Evolutionary conservation across 345 rosid genomes (phyloP).

Genomic region (Syzygium aqueum): DNA sequence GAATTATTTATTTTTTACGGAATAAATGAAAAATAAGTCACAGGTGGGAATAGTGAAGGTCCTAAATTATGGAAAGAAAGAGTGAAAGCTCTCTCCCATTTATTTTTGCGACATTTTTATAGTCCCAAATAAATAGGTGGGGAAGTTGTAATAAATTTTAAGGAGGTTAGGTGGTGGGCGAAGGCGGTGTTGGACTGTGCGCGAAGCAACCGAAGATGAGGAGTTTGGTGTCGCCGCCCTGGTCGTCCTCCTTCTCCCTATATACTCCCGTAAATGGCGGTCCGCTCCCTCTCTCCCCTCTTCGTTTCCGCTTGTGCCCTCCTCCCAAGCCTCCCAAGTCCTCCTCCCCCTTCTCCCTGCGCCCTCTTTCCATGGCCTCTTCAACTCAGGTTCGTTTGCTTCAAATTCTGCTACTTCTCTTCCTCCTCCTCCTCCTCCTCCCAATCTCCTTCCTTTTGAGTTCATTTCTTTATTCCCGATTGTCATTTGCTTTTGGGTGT

Average conservation of each 20-base stretch:
- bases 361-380: conserved; percentile 57
- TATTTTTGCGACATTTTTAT: neutral
- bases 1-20: too few species aligned
- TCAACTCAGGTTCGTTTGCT: conserved; percentile 40
- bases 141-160: neutral
- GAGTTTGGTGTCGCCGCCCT: conserved; percentile 14
- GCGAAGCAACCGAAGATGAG: conserved; percentile 10
- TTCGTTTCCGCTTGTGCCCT: conserved; percentile 13
- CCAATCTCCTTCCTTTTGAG: neutral
- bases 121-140: neutral
- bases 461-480: neutral
- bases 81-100: neutral
- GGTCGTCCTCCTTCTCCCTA: conserved; percentile 1
- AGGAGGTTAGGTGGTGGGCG: neutral
- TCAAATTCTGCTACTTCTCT: neutral
- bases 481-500: neutral
- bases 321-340: neutral
- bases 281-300: conserved; percentile 9
- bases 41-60: too few species aligned
- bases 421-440: neutral
- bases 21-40: too few species aligned
- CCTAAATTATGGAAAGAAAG: too few species aligned
- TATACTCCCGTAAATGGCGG: conserved; percentile 8
- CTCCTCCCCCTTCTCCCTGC: neutral
- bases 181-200: rapidly evolving